These are phyloP conservation scores for Leccinum pseudoinsigne DNA, from an alignment of 1,284 basidiomycete genomes.

Conservation along the genomic window DNA sequence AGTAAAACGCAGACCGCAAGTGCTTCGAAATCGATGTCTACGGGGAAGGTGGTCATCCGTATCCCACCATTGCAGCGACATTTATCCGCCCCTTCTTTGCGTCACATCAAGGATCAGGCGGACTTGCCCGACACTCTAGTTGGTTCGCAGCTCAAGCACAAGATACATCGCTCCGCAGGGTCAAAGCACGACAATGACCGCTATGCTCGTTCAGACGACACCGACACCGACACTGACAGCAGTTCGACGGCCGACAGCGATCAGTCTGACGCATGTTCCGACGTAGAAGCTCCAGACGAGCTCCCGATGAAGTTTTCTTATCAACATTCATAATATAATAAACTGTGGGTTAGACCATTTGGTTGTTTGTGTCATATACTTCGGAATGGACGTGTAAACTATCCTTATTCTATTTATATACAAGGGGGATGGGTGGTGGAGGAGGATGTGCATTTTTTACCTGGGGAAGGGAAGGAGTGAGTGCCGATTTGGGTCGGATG, in stretches of 20 bases:
- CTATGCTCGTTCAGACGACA: conserved; percentile 27
- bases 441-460: neutral
- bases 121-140: conserved; percentile 23
- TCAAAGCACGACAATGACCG: conserved; percentile 15
- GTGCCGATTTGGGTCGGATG: neutral
- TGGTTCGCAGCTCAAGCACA: conserved; percentile 27
- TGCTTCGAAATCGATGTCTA: conserved; percentile 22
- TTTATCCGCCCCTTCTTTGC: conserved; percentile 17
- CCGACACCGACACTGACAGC: conserved; percentile 12
- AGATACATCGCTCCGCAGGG: conserved; percentile 16
- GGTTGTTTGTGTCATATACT: conserved; percentile 7
- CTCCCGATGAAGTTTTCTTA: conserved; percentile 24
- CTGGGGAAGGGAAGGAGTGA: neutral
- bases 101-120: conserved; percentile 16
- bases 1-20: conserved; percentile 17
- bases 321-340: conserved; percentile 26
- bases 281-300: conserved; percentile 25
- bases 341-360: conserved; percentile 12
- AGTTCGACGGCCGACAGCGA: conserved; percentile 23
- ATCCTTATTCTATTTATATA: conserved; percentile 37
- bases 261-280: conserved; percentile 26
- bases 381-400: conserved; percentile 18
- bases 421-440: neutral
- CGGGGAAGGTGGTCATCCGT: conserved; percentile 31
- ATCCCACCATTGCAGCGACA: conserved; percentile 20